phyloP scores from a whole-genome alignment of 2,329 filamentous ascomycete species.

The Stylonectria norvegica region DNA sequence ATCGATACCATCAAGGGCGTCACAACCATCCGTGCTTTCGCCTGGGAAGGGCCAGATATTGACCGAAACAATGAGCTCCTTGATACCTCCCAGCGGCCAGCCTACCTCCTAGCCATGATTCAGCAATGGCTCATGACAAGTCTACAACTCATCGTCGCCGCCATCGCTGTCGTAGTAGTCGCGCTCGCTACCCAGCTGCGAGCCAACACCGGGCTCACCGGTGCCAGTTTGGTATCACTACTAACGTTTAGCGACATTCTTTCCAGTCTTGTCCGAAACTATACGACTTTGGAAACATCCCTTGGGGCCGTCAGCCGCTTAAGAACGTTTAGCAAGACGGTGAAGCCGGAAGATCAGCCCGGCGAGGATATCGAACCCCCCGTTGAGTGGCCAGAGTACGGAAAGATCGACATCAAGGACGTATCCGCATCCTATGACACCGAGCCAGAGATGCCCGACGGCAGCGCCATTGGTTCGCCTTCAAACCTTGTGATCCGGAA shows the following conservation, averaged over 20 bases:
- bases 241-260: slow-evolving; percentile 31
- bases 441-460: slow-evolving; percentile 1
- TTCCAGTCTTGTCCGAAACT: slow-evolving; percentile 17
- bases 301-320: slow-evolving; percentile 21
- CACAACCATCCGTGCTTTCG: slow-evolving; percentile 54
- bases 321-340: slow-evolving; percentile 23
- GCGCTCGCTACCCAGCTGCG: slow-evolving; percentile 43
- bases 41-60: slow-evolving; percentile 39
- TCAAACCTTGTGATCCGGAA: slow-evolving; percentile 24
- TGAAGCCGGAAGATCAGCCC: slow-evolving; percentile 21
- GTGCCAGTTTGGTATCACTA: slow-evolving; percentile 37
- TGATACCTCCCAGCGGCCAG: slow-evolving; percentile 53
- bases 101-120: slow-evolving; percentile 55
- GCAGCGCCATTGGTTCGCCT: not conserved
- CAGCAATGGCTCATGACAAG: slow-evolving; percentile 56
- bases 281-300: slow-evolving; percentile 22
- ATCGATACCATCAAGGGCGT: slow-evolving; percentile 54
- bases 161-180: slow-evolving; percentile 46
- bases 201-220: slow-evolving; percentile 36
- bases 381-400: slow-evolving; percentile 30
- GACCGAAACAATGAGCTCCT: slow-evolving; percentile 46
- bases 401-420: slow-evolving; percentile 28
- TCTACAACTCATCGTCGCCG: slow-evolving; percentile 47
- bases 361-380: slow-evolving; percentile 18
- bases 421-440: slow-evolving; percentile 34